phyloP scores from a whole-genome alignment of 2,329 filamentous ascomycete species.

The Fusarium falciforme region DNA sequence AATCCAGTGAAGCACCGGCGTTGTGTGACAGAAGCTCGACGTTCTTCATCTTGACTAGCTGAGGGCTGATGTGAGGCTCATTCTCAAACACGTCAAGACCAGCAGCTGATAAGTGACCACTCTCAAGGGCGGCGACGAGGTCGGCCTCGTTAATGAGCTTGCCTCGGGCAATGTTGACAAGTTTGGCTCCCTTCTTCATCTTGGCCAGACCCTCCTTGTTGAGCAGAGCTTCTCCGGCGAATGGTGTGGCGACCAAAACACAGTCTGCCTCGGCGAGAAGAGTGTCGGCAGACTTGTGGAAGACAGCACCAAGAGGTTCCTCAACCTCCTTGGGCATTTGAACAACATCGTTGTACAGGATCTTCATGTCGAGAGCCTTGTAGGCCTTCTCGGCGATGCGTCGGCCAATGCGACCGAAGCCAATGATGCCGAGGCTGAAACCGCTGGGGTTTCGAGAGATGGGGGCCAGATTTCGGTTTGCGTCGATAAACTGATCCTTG shows the following conservation, averaged over 20 bases:
- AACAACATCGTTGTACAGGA: conserved; percentile 42
- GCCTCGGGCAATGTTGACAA: conserved; percentile 78
- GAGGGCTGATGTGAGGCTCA: conserved; percentile 62
- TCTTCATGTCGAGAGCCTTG: conserved; percentile 45
- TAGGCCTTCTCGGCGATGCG: conserved; percentile 44
- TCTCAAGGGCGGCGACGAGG: conserved; percentile 73
- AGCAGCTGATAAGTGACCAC: conserved; percentile 69
- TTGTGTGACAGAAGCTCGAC: conserved; percentile 43
- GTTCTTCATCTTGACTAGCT: conserved; percentile 42
- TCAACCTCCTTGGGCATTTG: conserved; percentile 36
- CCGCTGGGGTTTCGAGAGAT: conserved; percentile 40
- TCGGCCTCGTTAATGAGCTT: conserved; percentile 79
- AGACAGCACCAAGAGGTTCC: conserved; percentile 22
- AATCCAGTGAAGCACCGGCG: conserved; percentile 40
- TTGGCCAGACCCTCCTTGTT: conserved; percentile 69
- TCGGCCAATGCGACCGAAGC: conserved; percentile 41
- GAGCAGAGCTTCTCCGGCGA: conserved; percentile 35
- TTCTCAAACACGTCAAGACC: conserved; percentile 80
- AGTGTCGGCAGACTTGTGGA: conserved; percentile 36
- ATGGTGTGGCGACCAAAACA: conserved; percentile 40
- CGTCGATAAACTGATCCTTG: conserved; percentile 40
- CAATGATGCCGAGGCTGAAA: conserved; percentile 42
- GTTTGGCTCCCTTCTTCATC: conserved; percentile 77
- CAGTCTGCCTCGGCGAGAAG: conserved; percentile 42
- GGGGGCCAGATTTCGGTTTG: conserved; percentile 38